Evolutionary conservation across 1,284 basidiomycete genomes (phyloP).

Genomic region (Vanrija pseudolonga): DNA sequence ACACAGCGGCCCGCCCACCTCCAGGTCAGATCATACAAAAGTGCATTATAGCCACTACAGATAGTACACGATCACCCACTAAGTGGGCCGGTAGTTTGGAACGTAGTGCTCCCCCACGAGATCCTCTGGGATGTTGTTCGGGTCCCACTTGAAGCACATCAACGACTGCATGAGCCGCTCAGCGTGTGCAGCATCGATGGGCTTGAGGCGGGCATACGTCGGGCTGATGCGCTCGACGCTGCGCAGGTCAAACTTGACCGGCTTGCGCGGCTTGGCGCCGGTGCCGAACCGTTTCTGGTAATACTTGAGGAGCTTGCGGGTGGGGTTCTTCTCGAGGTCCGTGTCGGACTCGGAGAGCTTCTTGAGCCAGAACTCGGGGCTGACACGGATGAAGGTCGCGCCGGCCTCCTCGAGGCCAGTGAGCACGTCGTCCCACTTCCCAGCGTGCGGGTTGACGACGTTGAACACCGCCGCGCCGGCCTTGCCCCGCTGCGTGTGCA

Average conservation of each 20-base stretch:
- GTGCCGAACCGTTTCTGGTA: slow-evolving; percentile 34
- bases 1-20: too few species aligned
- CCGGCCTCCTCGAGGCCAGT: slow-evolving; percentile 61
- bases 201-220: slow-evolving; percentile 20
- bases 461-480: slow-evolving; percentile 58
- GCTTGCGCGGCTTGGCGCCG: slow-evolving; percentile 20
- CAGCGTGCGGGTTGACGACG: slow-evolving; percentile 58
- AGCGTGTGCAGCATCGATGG: slow-evolving; percentile 16
- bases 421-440: slow-evolving; percentile 58
- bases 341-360: slow-evolving; percentile 50
- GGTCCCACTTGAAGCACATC: too few species aligned
- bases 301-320: slow-evolving; percentile 53
- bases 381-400: slow-evolving; percentile 69
- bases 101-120: too few species aligned
- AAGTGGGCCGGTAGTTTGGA: too few species aligned
- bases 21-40: too few species aligned
- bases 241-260: slow-evolving; percentile 30
- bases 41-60: too few species aligned
- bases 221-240: slow-evolving; percentile 24
- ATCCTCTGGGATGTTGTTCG: too few species aligned
- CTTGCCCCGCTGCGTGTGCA: slow-evolving; percentile 10
- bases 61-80: too few species aligned
- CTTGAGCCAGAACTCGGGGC: slow-evolving; percentile 59
- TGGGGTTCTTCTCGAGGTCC: slow-evolving; percentile 54
- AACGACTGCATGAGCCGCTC: too few species aligned